Conservation (phyloP, 83 land plant species). For the Diphasiastrum complanatum region DNA sequence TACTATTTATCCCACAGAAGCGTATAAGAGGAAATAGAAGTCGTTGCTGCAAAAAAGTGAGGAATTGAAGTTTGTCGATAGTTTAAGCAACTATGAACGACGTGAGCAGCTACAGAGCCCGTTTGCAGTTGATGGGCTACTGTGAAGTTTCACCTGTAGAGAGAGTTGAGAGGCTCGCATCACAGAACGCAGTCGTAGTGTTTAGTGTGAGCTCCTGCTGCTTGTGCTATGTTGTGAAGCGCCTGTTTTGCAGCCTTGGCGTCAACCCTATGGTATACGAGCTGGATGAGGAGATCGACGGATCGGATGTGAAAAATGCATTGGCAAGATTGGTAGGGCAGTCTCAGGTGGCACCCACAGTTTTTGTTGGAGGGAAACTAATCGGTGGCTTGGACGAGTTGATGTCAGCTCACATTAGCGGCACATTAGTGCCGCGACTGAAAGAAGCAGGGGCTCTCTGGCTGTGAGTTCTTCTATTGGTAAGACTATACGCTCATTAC, state of each 20-base stretch:
- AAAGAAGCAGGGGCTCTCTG: constrained; percentile 17
- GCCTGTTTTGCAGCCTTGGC: constrained; percentile 18
- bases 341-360: constrained; percentile 10
- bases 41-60: too few relatives aligned
- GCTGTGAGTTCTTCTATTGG: constrained; percentile 7
- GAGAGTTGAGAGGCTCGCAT: constrained; percentile 1
- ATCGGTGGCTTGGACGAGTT: constrained; percentile 10
- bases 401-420: constrained; percentile 4
- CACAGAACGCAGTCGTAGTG: constrained; percentile 11
- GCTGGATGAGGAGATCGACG: constrained; percentile 12
- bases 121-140: not conserved
- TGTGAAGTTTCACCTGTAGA: not conserved
- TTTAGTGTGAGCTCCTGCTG: constrained; percentile 16
- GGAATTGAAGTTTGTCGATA: too few relatives aligned
- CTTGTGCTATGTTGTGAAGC: constrained; percentile 15
- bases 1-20: too few relatives aligned
- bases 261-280: constrained; percentile 15
- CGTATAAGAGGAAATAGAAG: too few relatives aligned
- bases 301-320: constrained; percentile 3
- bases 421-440: constrained; percentile 5
- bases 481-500: too few relatives aligned
- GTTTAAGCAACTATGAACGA: not conserved
- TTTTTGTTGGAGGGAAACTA: constrained; percentile 12
- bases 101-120: not conserved
- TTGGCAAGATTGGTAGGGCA: constrained; percentile 1